Base-by-base conservation (phyloP, 495 filamentous ascomycete genomes). In the Immersiella caudata region DNA sequence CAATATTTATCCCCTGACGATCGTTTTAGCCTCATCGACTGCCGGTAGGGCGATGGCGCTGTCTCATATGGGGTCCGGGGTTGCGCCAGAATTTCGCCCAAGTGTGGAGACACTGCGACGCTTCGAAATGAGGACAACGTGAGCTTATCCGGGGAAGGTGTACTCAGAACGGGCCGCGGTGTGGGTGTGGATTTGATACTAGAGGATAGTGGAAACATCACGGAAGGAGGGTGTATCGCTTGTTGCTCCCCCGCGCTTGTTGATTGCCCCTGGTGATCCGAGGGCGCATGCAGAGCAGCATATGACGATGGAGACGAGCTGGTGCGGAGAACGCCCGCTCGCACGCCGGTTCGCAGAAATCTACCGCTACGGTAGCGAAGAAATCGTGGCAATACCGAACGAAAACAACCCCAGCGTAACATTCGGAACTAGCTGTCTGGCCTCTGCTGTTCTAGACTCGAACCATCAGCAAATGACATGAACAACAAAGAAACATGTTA, bases 121-220 rank as follows among this genome's bases (percentile, higher is more conserved):
- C 56, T 59, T 59, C 24, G 56, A 59, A 59, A 59, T 59, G 56
- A 59, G 27, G 56, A 26, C 56, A 33, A 59, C 56, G 56, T 59
- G 33, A 59, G 56, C 56, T 59, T 59, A 59, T 59, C 56, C 56
- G 56, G 56, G 56, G 56, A 59, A 59, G 56, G 56, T 59, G 56
- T 59, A n/a, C 56, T 46, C 5, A 46, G 9, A 12, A 46, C 40
- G 40, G 40, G 40, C 40, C 40, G 40, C 40, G 16, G 16, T 14
- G 16, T 46, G 40, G 40, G 40, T 46, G 40, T 46, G 40, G 40
- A 18, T 18, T 46, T 46, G 11, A 46, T 46, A 46, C 11, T 46
- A 46, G 40, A 46, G 14, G 40, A 46, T 46, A 46, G 40, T 46
- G 40, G 40, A 46, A 46, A 18, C 40, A 18, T 46, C 29, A 8